Conservation (phyloP, 768 basidiomycete genomes). For the Calocera viscosa region DNA sequence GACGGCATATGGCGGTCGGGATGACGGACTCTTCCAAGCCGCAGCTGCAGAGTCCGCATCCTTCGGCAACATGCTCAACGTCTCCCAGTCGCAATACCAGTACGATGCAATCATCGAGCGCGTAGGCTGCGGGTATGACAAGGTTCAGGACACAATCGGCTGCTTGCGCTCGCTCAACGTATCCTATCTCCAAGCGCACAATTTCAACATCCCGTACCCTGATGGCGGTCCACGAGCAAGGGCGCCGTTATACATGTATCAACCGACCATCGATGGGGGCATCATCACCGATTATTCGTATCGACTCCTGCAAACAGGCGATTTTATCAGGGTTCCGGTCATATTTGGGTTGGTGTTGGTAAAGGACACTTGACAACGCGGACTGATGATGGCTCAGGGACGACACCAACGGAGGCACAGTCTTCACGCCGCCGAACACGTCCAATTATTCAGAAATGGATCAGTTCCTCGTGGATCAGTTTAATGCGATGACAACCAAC, state of each 20-base stretch:
- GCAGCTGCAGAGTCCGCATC: neutral
- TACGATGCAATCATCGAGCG: neutral
- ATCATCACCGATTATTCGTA: neutral
- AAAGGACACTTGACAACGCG: neutral
- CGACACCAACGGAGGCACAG: neutral
- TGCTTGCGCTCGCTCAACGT: slow-evolving; percentile 32
- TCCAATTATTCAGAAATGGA: neutral
- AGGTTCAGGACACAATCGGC: slow-evolving; percentile 25
- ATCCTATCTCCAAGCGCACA: slow-evolving; percentile 23
- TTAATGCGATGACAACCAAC: neutral
- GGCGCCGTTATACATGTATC: neutral
- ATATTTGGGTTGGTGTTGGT: neutral
- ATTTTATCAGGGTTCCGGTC: neutral
- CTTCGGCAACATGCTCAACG: neutral
- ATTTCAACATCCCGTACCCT: neutral
- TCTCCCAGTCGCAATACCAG: neutral
- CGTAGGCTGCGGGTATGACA: slow-evolving; percentile 30
- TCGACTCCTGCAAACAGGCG: neutral
- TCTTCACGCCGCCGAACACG: neutral
- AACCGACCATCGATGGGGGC: neutral
- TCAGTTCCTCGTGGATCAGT: neutral
- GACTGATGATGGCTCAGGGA: neutral
- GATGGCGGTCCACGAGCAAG: neutral
- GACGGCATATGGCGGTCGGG: slow-evolving; percentile 32
- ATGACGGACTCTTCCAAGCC: slow-evolving; percentile 12